Evolutionary conservation across 495 filamentous ascomycete species (phyloP), one percentile per base, ranked within the genome.

Genomic region (Ascobolus immersus): DNA sequence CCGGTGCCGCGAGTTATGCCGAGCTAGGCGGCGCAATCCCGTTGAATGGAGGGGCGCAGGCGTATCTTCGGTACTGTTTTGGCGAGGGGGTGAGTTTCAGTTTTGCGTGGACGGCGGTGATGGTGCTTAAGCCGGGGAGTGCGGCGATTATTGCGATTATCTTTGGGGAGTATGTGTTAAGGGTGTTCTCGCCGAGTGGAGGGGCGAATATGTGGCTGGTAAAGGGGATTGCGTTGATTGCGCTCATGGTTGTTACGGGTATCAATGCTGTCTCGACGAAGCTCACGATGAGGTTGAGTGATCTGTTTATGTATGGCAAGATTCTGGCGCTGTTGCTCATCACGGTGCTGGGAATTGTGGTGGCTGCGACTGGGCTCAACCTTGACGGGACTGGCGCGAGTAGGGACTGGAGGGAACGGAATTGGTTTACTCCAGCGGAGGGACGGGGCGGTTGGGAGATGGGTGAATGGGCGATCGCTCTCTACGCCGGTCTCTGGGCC

Each of bases 401-500:
- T 47, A 58, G 60, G 28, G 84, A 92, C 36, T 94, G 84, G 84
- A 91, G 82, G 49, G 69, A 62, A 2, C 60, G 59, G 11, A 67
- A 69, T 9, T 96, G 89, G 86, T 93, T 94, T 46, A 70, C 33
- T 39, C 5, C 23, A 39, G 20, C n/a, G 10, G 2, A n/a, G 15
- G 3, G 42, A 33, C 5, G 17, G 17, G 6, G 17, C 5, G 5
- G 25, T 43, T 18, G 41, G 45, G 4, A 44, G 45, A 28, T 50
- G 7, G 47, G 47, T 11, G 45, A 50, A 12, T 45, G 44, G 35
- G 47, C 47, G n/a, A 45, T 94, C 33, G 86, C 86, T 3, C 51
- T 96, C 37, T 96, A 96, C 52, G 84, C 80, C 17, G 86, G 86
- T 7, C 60, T 96, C 2, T 96, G 86, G 86, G 86, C 86, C 2